Evolutionary conservation across 495 filamentous ascomycete species (phyloP).

Genomic region (Penicillium angulare): DNA sequence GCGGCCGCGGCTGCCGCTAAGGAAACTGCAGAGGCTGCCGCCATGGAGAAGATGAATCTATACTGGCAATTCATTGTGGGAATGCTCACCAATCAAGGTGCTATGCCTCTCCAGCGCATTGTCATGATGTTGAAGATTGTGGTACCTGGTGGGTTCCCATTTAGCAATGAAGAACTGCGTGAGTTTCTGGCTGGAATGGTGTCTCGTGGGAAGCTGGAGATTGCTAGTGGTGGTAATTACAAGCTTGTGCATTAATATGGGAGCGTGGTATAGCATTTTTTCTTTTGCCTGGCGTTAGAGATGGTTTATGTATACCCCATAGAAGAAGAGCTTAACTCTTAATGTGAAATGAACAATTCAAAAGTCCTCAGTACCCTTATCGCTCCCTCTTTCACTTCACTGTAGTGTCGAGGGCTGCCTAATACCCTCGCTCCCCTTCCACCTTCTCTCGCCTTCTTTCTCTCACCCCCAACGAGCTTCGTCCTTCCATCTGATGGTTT

Average conservation of each 20-base stretch:
- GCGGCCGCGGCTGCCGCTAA: constrained; percentile 53
- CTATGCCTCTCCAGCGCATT: constrained; percentile 78
- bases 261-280: not conserved
- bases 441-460: no score
- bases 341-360: no score
- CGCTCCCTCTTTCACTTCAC: no score
- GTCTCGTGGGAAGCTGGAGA: constrained; percentile 64
- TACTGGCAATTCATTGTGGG: constrained; percentile 90
- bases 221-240: constrained; percentile 70
- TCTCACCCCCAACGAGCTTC: no score
- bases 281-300: constrained; percentile 9
- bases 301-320: constrained; percentile 2
- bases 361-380: not conserved
- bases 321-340: not conserved
- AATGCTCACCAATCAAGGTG: constrained; percentile 89
- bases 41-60: constrained; percentile 74
- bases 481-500: no score
- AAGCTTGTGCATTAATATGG: constrained; percentile 40
- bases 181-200: constrained; percentile 79
- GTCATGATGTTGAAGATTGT: constrained; percentile 92
- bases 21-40: constrained; percentile 46
- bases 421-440: no score
- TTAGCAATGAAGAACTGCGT: constrained; percentile 70
- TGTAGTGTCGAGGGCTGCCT: not conserved
- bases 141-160: constrained; percentile 82